Percentiles rank a stretch among this genome's conserved stretches.
Conservation (phyloP, 768 basidiomycete species). For the Phaeolepiota aurea region DNA sequence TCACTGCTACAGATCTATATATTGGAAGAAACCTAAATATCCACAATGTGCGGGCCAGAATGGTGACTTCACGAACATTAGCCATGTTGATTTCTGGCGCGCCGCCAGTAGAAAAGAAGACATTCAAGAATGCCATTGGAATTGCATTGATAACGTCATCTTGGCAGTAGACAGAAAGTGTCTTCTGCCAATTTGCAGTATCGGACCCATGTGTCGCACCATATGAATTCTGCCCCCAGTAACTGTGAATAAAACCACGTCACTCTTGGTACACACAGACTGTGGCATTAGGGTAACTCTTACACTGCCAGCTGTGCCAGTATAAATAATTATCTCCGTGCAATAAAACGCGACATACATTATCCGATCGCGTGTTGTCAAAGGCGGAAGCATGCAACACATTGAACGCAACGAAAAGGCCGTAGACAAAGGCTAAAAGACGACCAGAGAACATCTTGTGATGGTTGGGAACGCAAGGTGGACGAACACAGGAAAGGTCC, state of each 20-base stretch:
- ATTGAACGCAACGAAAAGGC: no score
- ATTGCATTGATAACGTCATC: conserved; percentile 51
- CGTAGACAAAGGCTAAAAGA: no score
- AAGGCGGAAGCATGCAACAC: conserved; percentile 3
- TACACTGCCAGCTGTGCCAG: conserved; percentile 19
- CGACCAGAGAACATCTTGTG: no score
- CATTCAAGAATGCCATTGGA: conserved; percentile 53
- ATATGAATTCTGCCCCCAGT: conserved; percentile 55
- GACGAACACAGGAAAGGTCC: no score
- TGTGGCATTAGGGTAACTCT: no score
- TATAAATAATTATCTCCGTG: not conserved
- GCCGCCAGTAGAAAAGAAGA: conserved; percentile 51
- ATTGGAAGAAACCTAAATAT: not conserved
- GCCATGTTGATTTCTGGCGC: conserved; percentile 53
- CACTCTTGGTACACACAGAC: not conserved
- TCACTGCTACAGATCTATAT: conserved; percentile 40
- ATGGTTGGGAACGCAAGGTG: no score
- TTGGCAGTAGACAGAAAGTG: conserved; percentile 44
- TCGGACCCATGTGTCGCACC: conserved; percentile 37
- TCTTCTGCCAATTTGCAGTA: conserved; percentile 41
- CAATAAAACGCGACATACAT: conserved; percentile 16
- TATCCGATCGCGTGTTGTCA: conserved; percentile 27
- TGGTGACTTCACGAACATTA: conserved; percentile 23
- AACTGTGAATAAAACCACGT: conserved; percentile 18
- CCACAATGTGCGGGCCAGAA: not conserved